Evolutionary conservation across 106 monocot species (phyloP).

Genomic region (Allium fistulosum): DNA sequence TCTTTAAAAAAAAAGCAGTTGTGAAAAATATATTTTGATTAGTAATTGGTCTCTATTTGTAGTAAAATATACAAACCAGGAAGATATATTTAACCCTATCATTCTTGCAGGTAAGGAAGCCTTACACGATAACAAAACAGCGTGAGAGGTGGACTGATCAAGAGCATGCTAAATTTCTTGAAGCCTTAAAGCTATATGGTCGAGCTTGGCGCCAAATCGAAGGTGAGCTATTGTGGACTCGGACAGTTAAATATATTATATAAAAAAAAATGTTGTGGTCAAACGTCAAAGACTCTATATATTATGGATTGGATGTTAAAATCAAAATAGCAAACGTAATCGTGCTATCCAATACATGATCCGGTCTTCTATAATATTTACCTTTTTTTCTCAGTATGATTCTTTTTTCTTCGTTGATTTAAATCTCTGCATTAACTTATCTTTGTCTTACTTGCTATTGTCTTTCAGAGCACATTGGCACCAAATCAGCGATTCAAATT

Average conservation of each 20-base stretch:
- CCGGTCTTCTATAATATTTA: no score
- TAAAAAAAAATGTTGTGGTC: no score
- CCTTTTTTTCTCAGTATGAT: no score
- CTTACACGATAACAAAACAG: slow-evolving; percentile 22
- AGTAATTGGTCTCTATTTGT: not conserved
- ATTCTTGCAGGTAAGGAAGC: slow-evolving; percentile 20
- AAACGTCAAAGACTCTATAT: no score
- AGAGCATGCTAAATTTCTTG: slow-evolving; percentile 22
- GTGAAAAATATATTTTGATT: not conserved
- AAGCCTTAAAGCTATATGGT: slow-evolving; percentile 19
- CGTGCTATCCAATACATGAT: no score
- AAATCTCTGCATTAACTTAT: no score
- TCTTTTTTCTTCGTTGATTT: no score
- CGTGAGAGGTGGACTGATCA: slow-evolving; percentile 21
- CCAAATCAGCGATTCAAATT: slow-evolving; percentile 21
- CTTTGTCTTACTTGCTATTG: not conserved
- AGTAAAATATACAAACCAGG: no score
- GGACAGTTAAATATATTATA: no score
- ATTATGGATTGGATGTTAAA: no score
- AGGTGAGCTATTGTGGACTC: not conserved
- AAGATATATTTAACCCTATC: not conserved
- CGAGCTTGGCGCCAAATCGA: slow-evolving; percentile 24
- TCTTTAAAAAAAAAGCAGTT: no score
- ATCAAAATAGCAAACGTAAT: no score
- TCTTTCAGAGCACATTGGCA: slow-evolving; percentile 17